phyloP scores from a whole-genome alignment of 1,284 basidiomycete species.

The Ceratobasidium sp. region DNA sequence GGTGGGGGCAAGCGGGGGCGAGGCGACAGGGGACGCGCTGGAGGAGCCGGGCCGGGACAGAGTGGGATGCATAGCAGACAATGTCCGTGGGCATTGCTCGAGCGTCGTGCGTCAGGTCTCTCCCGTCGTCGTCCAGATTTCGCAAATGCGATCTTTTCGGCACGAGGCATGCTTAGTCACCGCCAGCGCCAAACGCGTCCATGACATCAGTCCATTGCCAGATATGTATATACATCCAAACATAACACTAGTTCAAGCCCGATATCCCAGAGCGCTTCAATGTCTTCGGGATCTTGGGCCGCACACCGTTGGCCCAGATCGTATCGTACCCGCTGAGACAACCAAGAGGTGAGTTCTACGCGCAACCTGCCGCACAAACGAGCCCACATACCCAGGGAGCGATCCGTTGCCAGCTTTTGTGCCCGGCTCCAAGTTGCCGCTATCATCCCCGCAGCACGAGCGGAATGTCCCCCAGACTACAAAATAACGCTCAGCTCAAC shows the following conservation, averaged over 20 bases:
- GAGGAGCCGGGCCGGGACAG: conserved; percentile 3
- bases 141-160: not conserved
- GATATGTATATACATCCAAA: conserved; percentile 8
- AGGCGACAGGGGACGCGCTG: conserved; percentile 14
- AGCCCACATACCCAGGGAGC: conserved; percentile 46
- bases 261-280: conserved; percentile 45
- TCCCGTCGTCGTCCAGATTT: conserved; percentile 8
- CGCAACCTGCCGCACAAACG: not conserved
- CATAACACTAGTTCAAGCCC: conserved; percentile 35
- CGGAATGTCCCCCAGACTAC: conserved; percentile 56
- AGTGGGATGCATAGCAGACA: conserved; percentile 29
- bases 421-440: conserved; percentile 57
- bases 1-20: conserved; percentile 19
- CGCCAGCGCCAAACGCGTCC: not conserved
- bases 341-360: not conserved
- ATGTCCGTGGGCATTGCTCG: conserved; percentile 37
- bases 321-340: conserved; percentile 53
- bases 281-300: conserved; percentile 53
- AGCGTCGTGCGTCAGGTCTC: conserved; percentile 7
- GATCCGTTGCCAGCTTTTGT: conserved; percentile 47
- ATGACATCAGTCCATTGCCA: conserved; percentile 16
- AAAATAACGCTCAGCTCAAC: not conserved
- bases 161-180: conserved; percentile 31
- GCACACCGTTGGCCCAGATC: conserved; percentile 55
- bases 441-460: conserved; percentile 57